phyloP scores from a whole-genome alignment of 1,284 basidiomycete species.

The Microbotryum silenes-acaulis region DNA sequence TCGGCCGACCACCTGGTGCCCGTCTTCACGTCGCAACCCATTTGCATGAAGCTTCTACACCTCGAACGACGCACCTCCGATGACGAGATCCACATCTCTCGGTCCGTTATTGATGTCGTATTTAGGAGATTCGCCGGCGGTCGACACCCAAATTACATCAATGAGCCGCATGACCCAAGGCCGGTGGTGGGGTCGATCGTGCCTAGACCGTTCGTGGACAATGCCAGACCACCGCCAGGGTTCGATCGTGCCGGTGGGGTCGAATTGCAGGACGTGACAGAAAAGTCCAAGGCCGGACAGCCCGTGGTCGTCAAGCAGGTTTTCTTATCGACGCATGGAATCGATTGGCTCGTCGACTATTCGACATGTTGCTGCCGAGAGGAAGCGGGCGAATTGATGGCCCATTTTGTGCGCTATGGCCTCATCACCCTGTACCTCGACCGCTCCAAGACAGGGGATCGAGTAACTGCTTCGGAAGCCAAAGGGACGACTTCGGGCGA shows the following conservation, averaged over 20 bases:
- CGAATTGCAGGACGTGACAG: constrained; percentile 54
- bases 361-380: constrained; percentile 92
- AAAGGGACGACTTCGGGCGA: constrained; percentile 12
- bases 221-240: constrained; percentile 36
- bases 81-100: constrained; percentile 95
- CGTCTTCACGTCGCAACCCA: constrained; percentile 86
- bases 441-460: constrained; percentile 51
- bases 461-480: constrained; percentile 28
- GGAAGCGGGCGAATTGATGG: constrained; percentile 93
- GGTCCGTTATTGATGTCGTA: constrained; percentile 84
- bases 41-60: constrained; percentile 96
- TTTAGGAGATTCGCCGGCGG: constrained; percentile 86
- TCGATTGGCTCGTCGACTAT: constrained; percentile 97
- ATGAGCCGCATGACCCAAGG: constrained; percentile 31
- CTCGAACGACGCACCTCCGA: constrained; percentile 85
- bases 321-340: constrained; percentile 74
- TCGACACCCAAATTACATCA: constrained; percentile 64
- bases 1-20: constrained; percentile 76
- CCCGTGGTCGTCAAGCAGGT: constrained; percentile 57
- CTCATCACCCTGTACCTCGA: constrained; percentile 68
- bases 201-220: constrained; percentile 35
- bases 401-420: constrained; percentile 93
- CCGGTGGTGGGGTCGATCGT: neutral
- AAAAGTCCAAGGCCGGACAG: constrained; percentile 43
- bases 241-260: constrained; percentile 47